Base-by-base conservation (phyloP, 495 filamentous ascomycete species). In the Barbatosphaeria neglecta region DNA sequence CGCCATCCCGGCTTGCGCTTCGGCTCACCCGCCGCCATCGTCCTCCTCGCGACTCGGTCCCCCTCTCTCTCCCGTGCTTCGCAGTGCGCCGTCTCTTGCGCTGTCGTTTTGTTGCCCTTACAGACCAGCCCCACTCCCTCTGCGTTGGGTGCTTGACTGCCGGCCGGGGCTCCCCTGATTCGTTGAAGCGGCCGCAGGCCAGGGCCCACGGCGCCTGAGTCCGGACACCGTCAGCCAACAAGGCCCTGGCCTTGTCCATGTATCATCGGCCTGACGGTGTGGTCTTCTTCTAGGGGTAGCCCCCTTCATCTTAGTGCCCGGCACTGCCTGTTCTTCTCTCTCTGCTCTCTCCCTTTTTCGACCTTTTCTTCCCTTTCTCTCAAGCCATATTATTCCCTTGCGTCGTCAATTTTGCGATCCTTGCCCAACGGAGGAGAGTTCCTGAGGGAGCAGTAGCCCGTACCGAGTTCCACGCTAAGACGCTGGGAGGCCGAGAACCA, bases 401-500 rank as follows among this genome's bases (percentile, higher is more conserved):
- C 45, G 27, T 22, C 22, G 23, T 49, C 40, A 20, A 33, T 15
- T n/a, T n/a, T n/a, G n/a, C n/a, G n/a, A n/a, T n/a, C n/a, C n/a
- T n/a, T n/a, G n/a, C n/a, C n/a, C n/a, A n/a, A n/a, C n/a, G n/a
- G n/a, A n/a, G n/a, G n/a, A n/a, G n/a, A n/a, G n/a, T n/a, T n/a
- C n/a, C n/a, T n/a, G n/a, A n/a, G n/a, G n/a, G n/a, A n/a, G n/a
- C n/a, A n/a, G n/a, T n/a, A n/a, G n/a, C n/a, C n/a, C n/a, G n/a
- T n/a, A n/a, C n/a, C n/a, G n/a, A n/a, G n/a, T 19, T 43, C 25
- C 39, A 43, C 43, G 19, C 41, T 24, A 41, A 41, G 20, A 41
- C 39, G 39, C 48, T 47, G 46, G 47, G 35, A 41, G 37, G 43
- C 39, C 37, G 43, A 45, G 43, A 42, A 49, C 40, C 41, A 40